phyloP scores from a whole-genome alignment of 2,329 filamentous ascomycete species.

The Alternaria conjuncta region DNA sequence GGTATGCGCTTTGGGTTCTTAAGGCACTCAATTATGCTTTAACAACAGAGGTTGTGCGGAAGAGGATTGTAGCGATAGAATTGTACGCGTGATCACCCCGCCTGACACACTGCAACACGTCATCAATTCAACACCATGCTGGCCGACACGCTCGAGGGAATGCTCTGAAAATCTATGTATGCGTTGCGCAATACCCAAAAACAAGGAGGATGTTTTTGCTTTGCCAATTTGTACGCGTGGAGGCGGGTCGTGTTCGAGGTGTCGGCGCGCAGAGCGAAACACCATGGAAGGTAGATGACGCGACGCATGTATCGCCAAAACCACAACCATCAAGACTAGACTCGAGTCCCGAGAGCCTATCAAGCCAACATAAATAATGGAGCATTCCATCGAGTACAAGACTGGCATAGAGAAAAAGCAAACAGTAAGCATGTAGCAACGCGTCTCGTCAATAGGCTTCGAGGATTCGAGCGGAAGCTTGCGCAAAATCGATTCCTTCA shows the following conservation, averaged over 20 bases:
- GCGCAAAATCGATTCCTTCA: background rate
- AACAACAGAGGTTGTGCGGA: background rate
- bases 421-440: background rate
- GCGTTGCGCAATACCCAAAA: background rate
- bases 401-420: background rate
- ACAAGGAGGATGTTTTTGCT: background rate
- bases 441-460: background rate
- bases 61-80: constrained; percentile 15
- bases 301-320: background rate
- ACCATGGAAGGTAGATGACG: background rate
- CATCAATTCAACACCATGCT: background rate
- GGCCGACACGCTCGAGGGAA: background rate
- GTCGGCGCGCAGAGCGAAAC: background rate
- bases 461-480: background rate
- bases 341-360: background rate
- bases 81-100: constrained; percentile 15
- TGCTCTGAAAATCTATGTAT: background rate
- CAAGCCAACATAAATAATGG: background rate
- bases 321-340: background rate
- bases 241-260: background rate
- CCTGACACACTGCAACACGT: constrained; percentile 15
- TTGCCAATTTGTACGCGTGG: background rate
- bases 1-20: background rate
- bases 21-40: background rate
- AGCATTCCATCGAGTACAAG: background rate